Percentiles rank a stretch among this genome's conserved stretches.
These are phyloP conservation scores for Parsonsia alboflavescens DNA, from an alignment of 257 asterid species.

Conservation along the genomic window DNA sequence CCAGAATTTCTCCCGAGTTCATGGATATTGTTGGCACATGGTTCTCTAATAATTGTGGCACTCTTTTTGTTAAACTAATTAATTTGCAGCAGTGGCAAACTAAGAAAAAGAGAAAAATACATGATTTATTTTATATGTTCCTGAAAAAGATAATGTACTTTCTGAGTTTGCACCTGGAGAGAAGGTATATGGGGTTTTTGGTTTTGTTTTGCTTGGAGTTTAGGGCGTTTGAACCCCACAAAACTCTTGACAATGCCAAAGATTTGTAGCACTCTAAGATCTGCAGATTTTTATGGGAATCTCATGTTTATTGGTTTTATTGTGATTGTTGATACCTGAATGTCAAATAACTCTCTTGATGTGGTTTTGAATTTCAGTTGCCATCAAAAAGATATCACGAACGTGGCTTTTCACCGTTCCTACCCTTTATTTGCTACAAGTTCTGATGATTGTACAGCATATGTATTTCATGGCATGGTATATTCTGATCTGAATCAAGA, in stretches of 20 bases:
- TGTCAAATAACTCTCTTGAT: background rate
- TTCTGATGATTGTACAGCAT: constrained; percentile 90
- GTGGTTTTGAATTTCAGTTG: constrained; percentile 42
- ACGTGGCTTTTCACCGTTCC: constrained; percentile 79
- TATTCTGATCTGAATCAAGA: constrained; percentile 88
- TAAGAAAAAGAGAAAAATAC: background rate
- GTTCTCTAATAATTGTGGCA: background rate
- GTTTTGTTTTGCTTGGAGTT: background rate
- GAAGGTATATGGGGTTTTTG: background rate
- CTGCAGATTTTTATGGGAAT: background rate
- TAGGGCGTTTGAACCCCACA: background rate
- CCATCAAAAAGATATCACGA: constrained; percentile 73
- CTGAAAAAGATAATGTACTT: background rate
- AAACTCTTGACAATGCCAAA: background rate
- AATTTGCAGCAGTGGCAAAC: background rate
- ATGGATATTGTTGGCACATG: background rate
- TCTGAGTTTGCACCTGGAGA: background rate
- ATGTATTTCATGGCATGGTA: constrained; percentile 88
- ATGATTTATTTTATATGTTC: background rate
- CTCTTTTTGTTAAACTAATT: background rate
- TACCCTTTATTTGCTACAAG: constrained; percentile 88
- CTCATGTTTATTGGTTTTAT: background rate
- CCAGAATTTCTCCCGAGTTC: background rate
- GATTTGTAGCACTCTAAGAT: background rate
- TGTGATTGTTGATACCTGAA: background rate